A percentile compares a stretch with the other conserved stretches of the same genome.
Evolutionary conservation across 2,329 filamentous ascomycete species (phyloP).

Genomic region (Epicoccum sorghinum): DNA sequence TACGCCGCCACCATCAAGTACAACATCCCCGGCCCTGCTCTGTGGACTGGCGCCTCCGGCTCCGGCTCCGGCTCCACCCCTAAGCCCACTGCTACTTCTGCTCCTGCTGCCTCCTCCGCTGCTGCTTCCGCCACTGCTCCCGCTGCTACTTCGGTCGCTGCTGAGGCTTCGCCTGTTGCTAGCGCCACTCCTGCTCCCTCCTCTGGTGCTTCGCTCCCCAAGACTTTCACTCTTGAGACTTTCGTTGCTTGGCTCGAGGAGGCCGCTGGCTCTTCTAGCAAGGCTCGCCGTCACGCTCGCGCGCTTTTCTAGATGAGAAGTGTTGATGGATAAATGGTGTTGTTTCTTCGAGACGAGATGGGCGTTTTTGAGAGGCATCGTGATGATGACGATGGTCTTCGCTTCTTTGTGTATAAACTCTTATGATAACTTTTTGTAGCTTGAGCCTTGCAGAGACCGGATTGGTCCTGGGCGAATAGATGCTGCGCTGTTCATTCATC

Average conservation of each 20-base stretch:
- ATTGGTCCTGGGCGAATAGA: no score
- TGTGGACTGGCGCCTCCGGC: conserved; percentile 36
- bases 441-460: no score
- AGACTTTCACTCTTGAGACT: conserved; percentile 42
- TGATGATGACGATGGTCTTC: no score
- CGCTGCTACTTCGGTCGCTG: conserved; percentile 11
- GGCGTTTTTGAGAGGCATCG: no score
- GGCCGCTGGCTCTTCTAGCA: conserved; percentile 20
- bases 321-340: background rate
- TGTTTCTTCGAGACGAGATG: no score
- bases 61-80: conserved; percentile 7
- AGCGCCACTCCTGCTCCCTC: conserved; percentile 20
- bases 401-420: no score
- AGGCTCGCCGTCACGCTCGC: conserved; percentile 36
- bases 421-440: no score
- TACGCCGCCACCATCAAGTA: conserved; percentile 47
- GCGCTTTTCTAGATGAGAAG: conserved; percentile 20
- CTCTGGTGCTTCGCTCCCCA: conserved; percentile 25
- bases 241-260: conserved; percentile 45
- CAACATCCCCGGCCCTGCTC: conserved; percentile 52
- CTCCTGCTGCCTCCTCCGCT: conserved; percentile 20
- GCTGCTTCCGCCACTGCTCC: conserved; percentile 9
- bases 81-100: conserved; percentile 11
- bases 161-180: conserved; percentile 12
- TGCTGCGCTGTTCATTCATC: no score